Percentiles rank a stretch among this genome's conserved stretches.
These are phyloP conservation scores for Cytospora chrysosperma DNA, from an alignment of 2,329 filamentous ascomycete species.

Conservation along the genomic window DNA sequence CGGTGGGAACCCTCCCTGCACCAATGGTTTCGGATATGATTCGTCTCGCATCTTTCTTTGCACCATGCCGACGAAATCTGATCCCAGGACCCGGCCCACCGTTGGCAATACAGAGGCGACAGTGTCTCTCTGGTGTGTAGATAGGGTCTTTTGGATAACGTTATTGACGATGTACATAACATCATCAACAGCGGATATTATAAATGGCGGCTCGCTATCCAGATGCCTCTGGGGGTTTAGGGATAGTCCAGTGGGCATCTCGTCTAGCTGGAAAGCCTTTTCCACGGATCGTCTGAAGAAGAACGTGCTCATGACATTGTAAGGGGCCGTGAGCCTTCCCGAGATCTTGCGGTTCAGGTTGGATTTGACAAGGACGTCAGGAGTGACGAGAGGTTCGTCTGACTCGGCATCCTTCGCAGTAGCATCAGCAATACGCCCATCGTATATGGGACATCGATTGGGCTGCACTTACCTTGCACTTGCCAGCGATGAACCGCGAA, in stretches of 20 bases:
- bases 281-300: constrained; percentile 96
- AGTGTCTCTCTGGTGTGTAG: constrained; percentile 79
- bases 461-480: constrained; percentile 71
- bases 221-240: constrained; percentile 71
- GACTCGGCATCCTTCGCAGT: constrained; percentile 49
- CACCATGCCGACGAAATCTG: constrained; percentile 94
- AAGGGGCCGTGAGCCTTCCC: constrained; percentile 72
- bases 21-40: constrained; percentile 76
- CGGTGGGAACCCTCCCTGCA: constrained; percentile 79
- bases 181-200: constrained; percentile 94
- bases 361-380: constrained; percentile 74
- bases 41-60: constrained; percentile 98
- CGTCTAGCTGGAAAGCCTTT: constrained; percentile 95
- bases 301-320: constrained; percentile 91
- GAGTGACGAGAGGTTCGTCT: constrained; percentile 61
- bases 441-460: constrained; percentile 25
- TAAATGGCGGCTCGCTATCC: constrained; percentile 79
- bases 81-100: constrained; percentile 74
- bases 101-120: constrained; percentile 76
- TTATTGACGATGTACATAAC: constrained; percentile 99
- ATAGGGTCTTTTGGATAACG: constrained; percentile 80
- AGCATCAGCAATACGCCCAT: constrained; percentile 26
- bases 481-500: constrained; percentile 81
- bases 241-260: constrained; percentile 76
- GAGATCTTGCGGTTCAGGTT: constrained; percentile 77